phyloP scores from a whole-genome alignment of 352 stramenopile species.

The Pythium rishiriense region DNA sequence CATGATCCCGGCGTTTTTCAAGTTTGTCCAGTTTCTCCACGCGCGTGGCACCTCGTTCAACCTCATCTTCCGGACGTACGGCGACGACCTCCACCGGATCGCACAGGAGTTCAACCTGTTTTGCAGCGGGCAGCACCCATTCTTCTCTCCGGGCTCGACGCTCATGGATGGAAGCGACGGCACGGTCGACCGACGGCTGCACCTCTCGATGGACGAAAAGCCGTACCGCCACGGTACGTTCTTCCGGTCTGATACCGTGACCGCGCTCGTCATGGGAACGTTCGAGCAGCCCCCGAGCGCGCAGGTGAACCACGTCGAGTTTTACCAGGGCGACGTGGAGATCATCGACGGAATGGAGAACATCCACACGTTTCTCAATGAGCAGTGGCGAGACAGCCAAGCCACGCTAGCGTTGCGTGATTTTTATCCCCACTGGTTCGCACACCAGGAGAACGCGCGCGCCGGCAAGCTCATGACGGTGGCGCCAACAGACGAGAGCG shows the following conservation, averaged over 20 bases:
- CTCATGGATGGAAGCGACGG: slow-evolving; percentile 64
- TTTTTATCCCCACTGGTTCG: slow-evolving; percentile 79
- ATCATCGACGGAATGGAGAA: slow-evolving; percentile 40
- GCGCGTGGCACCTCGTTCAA: slow-evolving; percentile 51
- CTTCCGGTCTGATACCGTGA: slow-evolving; percentile 46
- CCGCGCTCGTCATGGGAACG: slow-evolving; percentile 68
- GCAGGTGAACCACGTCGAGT: slow-evolving; percentile 22
- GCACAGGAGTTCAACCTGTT: slow-evolving; percentile 81
- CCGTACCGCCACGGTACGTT: slow-evolving; percentile 65
- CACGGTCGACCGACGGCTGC: slow-evolving; percentile 47
- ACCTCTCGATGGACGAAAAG: slow-evolving; percentile 23
- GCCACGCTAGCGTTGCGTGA: slow-evolving; percentile 70
- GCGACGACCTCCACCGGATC: slow-evolving; percentile 66
- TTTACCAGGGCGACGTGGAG: slow-evolving; percentile 39
- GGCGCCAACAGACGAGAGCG: slow-evolving; percentile 28
- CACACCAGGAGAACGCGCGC: slow-evolving; percentile 43
- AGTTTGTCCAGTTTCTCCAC: slow-evolving; percentile 54
- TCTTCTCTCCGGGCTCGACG: slow-evolving; percentile 35
- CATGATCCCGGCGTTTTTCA: slow-evolving; percentile 70
- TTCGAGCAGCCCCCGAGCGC: slow-evolving; percentile 55
- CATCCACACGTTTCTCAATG: slow-evolving; percentile 59
- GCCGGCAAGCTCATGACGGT: slow-evolving; percentile 65
- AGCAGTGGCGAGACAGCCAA: slow-evolving; percentile 46
- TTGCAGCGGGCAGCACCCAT: slow-evolving; percentile 64
- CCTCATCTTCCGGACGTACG: slow-evolving; percentile 78